Percentiles rank a stretch among this genome's conserved stretches.
Evolutionary conservation across 2,329 filamentous ascomycete species (phyloP).

Genomic region (Bipolaris bicolor): DNA sequence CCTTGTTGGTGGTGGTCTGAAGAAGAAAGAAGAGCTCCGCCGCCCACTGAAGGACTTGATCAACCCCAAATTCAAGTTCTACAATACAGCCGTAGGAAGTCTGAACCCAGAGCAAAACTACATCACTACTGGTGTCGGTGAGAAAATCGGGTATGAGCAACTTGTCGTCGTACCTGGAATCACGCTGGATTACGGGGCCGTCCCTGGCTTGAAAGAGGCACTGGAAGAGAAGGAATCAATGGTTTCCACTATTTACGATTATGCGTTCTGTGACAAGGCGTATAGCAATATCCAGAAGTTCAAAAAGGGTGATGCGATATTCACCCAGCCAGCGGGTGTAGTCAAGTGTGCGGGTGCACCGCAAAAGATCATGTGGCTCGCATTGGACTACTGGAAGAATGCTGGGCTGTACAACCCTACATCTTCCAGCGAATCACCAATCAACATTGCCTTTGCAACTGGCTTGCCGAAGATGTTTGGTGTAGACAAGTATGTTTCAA

Average conservation of each 20-base stretch:
- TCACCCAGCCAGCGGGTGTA: slow-evolving; percentile 49
- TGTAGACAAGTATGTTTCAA: slow-evolving; percentile 47
- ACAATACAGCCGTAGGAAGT: slow-evolving; percentile 58
- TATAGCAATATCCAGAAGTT: slow-evolving; percentile 40
- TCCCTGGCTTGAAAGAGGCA: slow-evolving; percentile 46
- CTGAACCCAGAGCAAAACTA: slow-evolving; percentile 64
- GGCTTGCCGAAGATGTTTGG: slow-evolving; percentile 51
- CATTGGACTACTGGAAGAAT: slow-evolving; percentile 47
- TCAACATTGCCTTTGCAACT: slow-evolving; percentile 49
- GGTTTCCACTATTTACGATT: slow-evolving; percentile 49
- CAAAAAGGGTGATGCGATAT: slow-evolving; percentile 45
- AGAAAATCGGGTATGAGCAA: slow-evolving; percentile 66
- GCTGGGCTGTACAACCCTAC: slow-evolving; percentile 43
- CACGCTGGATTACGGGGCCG: slow-evolving; percentile 37
- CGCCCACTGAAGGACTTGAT: slow-evolving; percentile 59
- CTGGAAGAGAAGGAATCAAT: slow-evolving; percentile 41
- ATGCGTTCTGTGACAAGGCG: slow-evolving; percentile 49
- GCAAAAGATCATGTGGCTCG: slow-evolving; percentile 53
- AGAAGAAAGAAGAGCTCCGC: slow-evolving; percentile 65
- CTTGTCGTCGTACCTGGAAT: slow-evolving; percentile 64
- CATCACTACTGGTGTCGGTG: slow-evolving; percentile 62
- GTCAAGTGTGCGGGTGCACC: slow-evolving; percentile 51
- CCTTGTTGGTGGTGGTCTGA: slow-evolving; percentile 69
- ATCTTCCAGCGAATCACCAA: slow-evolving; percentile 34
- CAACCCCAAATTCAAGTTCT: slow-evolving; percentile 67